Base-by-base conservation (phyloP, 805 yeast species). In the Isabelozyma pseudorhagii region DNA sequence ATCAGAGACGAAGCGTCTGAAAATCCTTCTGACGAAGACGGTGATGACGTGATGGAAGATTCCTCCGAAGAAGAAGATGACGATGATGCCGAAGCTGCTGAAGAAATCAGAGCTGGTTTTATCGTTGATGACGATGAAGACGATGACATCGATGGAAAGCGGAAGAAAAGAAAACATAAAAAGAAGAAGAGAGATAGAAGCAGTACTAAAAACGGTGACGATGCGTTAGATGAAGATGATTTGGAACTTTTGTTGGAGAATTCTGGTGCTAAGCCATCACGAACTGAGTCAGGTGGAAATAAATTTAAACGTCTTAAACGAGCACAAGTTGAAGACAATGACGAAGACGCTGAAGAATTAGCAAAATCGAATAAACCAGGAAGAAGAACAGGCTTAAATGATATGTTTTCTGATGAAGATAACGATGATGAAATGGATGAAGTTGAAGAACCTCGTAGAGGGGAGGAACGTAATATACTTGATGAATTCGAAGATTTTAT, bases 401-500 rank as follows among this genome's bases (percentile, higher is more conserved):
- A 85, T 53, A 84, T 88, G 69, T 88, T 88, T 58, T 83, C 90
- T 13, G 94, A 87, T 54, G 82, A 78, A 38, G 66, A 61, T 10
- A 59, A 52, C 17, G 72, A 61, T 34, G 68, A 61, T 13, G 68
- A 53, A 25, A 60, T 49, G 14, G 65, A 53, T n/a, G 66, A 56
- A 34, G 80, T 60, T 8, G 68, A 60, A 14, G 70, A 60, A 11
- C 66, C 57, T 17, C 61, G 51, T 5, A 54, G 46, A 15, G 69
- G 36, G 9, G 67, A 64, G 49, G 68, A 69, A 17, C 62, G 69
- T 27, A 73, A 73, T 61, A 72, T 67, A 41, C 68, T 83, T 55
- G 96, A 91, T 63, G 98, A 94, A 67, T 83, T 93, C 59, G 99
- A 91, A 65, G 99, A 92, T 64, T 94, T 94, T 71, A 94, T 94